Evolutionary conservation across 2,329 filamentous ascomycete genomes (phyloP), one percentile per base, ranked within the genome.

Genomic region (Acrocalymma vagum): DNA sequence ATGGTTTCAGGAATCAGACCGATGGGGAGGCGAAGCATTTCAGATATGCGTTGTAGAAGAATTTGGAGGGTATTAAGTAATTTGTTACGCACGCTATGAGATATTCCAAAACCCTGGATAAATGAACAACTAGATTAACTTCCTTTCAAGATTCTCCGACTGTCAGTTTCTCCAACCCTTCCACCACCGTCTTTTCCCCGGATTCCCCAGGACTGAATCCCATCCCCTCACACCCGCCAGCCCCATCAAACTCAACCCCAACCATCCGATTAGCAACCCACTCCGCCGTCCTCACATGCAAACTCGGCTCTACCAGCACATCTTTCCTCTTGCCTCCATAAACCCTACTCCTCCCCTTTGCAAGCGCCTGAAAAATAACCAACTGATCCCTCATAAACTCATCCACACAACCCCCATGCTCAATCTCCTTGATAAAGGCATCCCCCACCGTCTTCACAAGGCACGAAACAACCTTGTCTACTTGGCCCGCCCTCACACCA

Each of bases 341-440:
- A 0, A 77, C 66, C 1, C 33, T 30, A 45, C 71, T 73, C 24
- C 20, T 53, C 1, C 77, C 77, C 7, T 65, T 51, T 4, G 79
- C 78, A 14, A 85, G 61, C 11, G 78, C 78, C 55, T 84, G 79
- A 42, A 82, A 85, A 1, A 85, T 72, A 1, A 83, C 77, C 17
- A 85, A 50, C 53, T 85, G 82, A 60, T 85, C 82, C 28, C 78
- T 67, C 74, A 82, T 73, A 46, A 75, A 71, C 55, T 75, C 72
- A 51, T 85, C 82, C 4, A 83, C 74, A 50, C 73, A 78, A 0
- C 77, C 74, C 0, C 66, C 71, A 42, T 74, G 67, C 9, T 64
- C 58, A 29, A 80, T 61, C 42, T 84, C 79, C 1, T 50, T 32
- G 1, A 72, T 53, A 22, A 84, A 61, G 8, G 75, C 67, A 1